Conservation (phyloP, 2,329 filamentous ascomycete species). For the Colletotrichum sp. region DNA sequence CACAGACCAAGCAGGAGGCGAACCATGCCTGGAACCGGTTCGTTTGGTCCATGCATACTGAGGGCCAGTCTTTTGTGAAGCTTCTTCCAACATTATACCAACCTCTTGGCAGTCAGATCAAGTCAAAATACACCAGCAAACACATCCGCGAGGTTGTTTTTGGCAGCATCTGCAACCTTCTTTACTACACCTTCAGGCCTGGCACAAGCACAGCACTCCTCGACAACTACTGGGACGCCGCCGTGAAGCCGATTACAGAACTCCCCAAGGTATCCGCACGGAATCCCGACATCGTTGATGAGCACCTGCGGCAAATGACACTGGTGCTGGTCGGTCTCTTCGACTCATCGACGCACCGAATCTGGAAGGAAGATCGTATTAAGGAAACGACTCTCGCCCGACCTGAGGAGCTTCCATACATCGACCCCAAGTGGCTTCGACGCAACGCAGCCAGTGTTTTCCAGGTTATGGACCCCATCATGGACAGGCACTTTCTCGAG, state of each 20-base stretch:
- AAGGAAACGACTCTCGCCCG: constrained; percentile 62
- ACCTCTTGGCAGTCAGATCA: constrained; percentile 73
- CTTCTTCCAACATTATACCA: constrained; percentile 62
- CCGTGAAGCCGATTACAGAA: constrained; percentile 65
- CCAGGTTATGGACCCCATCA: constrained; percentile 60
- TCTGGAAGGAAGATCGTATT: constrained; percentile 80
- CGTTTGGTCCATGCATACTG: constrained; percentile 74
- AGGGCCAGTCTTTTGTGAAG: constrained; percentile 62
- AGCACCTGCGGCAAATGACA: constrained; percentile 64
- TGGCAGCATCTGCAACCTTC: constrained; percentile 77
- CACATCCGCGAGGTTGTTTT: constrained; percentile 64
- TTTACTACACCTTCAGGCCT: constrained; percentile 84
- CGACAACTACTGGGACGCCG: constrained; percentile 80
- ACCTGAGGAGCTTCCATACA: constrained; percentile 78
- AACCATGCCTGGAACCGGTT: constrained; percentile 88
- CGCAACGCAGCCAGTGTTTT: constrained; percentile 73
- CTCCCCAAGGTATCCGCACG: constrained; percentile 34
- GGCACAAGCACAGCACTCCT: constrained; percentile 68
- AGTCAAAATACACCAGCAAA: constrained; percentile 64
- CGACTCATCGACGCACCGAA: constrained; percentile 58
- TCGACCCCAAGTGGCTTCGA: constrained; percentile 89
- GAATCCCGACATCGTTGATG: constrained; percentile 45
- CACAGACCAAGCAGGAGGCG: constrained; percentile 74
- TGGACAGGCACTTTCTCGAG: constrained; percentile 67
- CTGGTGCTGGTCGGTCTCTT: constrained; percentile 76